Conservation (phyloP, 148 eudicot species). For the Polygonum aviculare region DNA sequence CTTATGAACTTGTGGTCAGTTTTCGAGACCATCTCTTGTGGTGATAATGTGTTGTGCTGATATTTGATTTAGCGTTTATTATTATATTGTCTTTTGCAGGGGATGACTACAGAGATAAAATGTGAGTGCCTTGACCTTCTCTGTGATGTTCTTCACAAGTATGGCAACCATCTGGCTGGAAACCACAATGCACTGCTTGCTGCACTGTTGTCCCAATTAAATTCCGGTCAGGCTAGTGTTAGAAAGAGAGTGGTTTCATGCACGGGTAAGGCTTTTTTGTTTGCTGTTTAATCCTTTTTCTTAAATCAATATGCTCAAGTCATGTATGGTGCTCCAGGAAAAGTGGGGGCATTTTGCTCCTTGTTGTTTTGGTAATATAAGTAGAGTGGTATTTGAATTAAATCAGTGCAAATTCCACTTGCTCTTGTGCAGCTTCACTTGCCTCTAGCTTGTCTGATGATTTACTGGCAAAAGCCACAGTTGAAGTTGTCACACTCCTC, state of each 20-base stretch:
- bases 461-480: slow-evolving; percentile 82
- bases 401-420: background rate
- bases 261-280: slow-evolving; percentile 48
- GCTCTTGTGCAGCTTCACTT: slow-evolving; percentile 61
- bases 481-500: slow-evolving; percentile 74
- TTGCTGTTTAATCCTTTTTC: background rate
- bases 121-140: slow-evolving; percentile 93
- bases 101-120: slow-evolving; percentile 67
- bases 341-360: background rate
- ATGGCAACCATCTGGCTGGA: slow-evolving; percentile 75
- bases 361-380: background rate
- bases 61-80: background rate
- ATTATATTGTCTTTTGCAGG: slow-evolving; percentile 32
- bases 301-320: background rate
- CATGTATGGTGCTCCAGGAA: background rate
- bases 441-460: slow-evolving; percentile 98
- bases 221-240: slow-evolving; percentile 75
- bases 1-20: too few species aligned
- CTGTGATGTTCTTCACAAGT: slow-evolving; percentile 80
- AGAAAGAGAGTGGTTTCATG: slow-evolving; percentile 96
- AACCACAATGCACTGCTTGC: slow-evolving; percentile 70
- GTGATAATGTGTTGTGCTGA: background rate
- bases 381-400: background rate
- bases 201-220: slow-evolving; percentile 85
- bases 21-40: background rate